Conservation (phyloP, 164 flowering plant genomes). For the Saururus chinensis region DNA sequence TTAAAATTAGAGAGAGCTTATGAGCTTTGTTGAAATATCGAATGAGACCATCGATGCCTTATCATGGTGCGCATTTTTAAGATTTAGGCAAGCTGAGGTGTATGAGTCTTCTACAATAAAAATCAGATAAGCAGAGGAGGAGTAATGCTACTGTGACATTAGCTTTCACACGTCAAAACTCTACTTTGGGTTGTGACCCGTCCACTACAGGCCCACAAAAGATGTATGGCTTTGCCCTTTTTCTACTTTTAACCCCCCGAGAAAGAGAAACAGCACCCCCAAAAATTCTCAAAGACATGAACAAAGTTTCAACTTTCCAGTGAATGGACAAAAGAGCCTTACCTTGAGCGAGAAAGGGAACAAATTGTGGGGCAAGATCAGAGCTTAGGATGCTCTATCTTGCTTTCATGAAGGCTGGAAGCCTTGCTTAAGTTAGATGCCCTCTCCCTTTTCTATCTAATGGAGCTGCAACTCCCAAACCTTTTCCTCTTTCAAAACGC, state of each 20-base stretch:
- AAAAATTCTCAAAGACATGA: not conserved
- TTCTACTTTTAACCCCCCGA: not conserved
- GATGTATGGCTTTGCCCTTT: not conserved
- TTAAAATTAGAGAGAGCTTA: too few species aligned
- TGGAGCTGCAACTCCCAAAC: constrained; percentile 14
- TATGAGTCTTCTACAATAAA: too few species aligned
- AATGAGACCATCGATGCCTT: too few species aligned
- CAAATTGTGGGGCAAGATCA: not conserved
- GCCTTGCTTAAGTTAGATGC: constrained; percentile 1
- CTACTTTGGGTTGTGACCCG: too few species aligned
- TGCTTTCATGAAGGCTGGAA: constrained; percentile 8
- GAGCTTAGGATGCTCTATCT: constrained; percentile 16
- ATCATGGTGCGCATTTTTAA: too few species aligned
- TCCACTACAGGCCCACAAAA: constrained; percentile 1
- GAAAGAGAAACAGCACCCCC: not conserved
- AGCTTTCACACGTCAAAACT: too few species aligned
- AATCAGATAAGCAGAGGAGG: not conserved
- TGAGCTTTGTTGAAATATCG: too few species aligned
- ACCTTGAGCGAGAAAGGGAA: not conserved
- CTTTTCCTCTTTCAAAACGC: constrained; percentile 8
- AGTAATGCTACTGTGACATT: too few species aligned
- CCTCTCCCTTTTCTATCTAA: constrained; percentile 6
- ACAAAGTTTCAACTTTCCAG: not conserved
- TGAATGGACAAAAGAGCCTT: not conserved
- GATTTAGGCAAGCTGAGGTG: too few species aligned